Evolutionary conservation across 805 yeast genomes (phyloP), one percentile per base, ranked within the genome.

Genomic region (Isabelozyma rhagii): DNA sequence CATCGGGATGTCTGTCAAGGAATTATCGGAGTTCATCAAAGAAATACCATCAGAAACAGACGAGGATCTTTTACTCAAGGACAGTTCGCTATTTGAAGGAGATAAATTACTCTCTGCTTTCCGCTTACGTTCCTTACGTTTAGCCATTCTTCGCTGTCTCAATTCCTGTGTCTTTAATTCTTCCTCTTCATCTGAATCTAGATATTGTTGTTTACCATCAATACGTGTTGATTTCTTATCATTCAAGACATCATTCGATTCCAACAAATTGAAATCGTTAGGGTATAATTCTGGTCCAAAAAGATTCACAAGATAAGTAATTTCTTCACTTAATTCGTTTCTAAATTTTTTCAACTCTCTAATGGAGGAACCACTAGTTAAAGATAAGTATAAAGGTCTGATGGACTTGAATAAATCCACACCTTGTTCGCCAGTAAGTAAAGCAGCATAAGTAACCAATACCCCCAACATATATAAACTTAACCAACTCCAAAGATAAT

Each of bases 371-470:
- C 87, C 85, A 21, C 82, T 75, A 9, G 79, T 79, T 15, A 87
- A 64, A 3, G 88, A 81, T 27, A 86, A 65, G 68, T 86, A 87
- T 41, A 93, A 70, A 1, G 98, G 97, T 55, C 91, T 79, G 49
- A 93, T 71, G 3, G 96, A 85, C 63, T 90, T 90, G 64, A 87
- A 79, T 44, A 88, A 77, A 63, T 93, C 98, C 83, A 89, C 79
- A 36, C 99, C 99, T 51, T 84, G 87, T 62, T 94, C 99, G 47
- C 99, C 98, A 50, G 90, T 83, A 27, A 89, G 77, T 56, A 94
- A 77, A 0, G 99, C 97, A n/a, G 96, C 84, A 61, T 89, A 93
- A 0, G 97, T 89, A 13, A 93, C 83, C 28, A 78, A 63, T 1
- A 80, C 89, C 47, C 94, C 84, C 18, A 82, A 67, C n/a, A 83